phyloP scores from a whole-genome alignment of 257 asterid genomes.

The Solanum tarijense region DNA sequence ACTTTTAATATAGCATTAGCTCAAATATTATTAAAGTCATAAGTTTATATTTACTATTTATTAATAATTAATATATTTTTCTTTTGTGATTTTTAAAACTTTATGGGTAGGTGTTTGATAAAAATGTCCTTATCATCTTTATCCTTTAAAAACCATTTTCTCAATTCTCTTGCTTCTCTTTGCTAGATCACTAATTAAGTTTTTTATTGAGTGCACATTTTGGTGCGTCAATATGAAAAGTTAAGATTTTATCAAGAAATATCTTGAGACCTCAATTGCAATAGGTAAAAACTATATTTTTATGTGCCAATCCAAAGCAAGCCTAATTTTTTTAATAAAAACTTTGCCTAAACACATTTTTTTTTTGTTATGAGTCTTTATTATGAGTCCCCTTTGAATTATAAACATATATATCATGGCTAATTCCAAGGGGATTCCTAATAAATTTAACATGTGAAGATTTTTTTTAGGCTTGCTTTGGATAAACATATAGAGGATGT shows the following conservation, averaged over 20 bases:
- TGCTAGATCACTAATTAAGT: background rate
- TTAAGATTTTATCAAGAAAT: background rate
- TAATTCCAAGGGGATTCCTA: background rate
- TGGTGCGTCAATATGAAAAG: background rate
- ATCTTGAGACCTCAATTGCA: background rate
- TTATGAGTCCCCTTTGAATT: background rate
- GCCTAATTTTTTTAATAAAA: background rate
- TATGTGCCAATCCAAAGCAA: background rate
- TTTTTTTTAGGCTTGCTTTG: background rate
- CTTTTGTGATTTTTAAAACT: background rate
- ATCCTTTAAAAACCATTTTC: background rate
- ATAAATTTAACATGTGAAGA: too few relatives aligned
- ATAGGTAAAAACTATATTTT: background rate
- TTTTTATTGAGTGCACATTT: background rate
- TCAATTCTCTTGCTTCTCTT: background rate
- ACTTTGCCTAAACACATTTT: background rate
- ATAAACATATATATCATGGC: background rate
- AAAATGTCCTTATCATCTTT: background rate
- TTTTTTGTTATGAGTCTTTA: background rate
- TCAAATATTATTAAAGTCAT: background rate
- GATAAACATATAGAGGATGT: background rate
- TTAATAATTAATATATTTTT: background rate
- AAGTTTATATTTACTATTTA: background rate
- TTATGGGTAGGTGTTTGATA: background rate
- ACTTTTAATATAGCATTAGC: background rate